Base-by-base conservation (phyloP, 1,284 basidiomycete species). In the Puccinia coronata region DNA sequence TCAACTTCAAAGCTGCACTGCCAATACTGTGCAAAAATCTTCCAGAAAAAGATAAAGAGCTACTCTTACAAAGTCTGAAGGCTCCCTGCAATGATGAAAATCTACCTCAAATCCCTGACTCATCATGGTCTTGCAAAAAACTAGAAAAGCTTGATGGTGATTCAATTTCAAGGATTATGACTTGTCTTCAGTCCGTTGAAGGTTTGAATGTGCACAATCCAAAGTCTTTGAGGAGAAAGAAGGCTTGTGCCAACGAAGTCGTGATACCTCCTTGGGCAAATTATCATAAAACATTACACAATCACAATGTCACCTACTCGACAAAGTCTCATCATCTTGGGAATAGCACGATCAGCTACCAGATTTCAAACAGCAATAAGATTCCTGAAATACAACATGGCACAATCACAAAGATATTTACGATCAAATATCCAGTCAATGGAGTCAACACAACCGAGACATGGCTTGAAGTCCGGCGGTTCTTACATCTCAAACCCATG, bases 1-100 rank as follows among this genome's bases (percentile, higher is more conserved):
- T 39, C 36, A 65, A 65, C 61, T 41, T 65, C 36, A 65, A 41
- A 65, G 61, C 61, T 65, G 31, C 31, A 41, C 36, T 65, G 34
- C 61, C 61, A 2, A n/a, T n/a, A 2, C 20, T 65, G 4, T 65
- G 18, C 36, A 20, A 65, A 65, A 65, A 65, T 36, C 61, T 65
- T 41, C 61, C 61, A 6, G 36, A 12, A 65, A 41, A 8, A 9
- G 31, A 36, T 34, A 34, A 18, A 2, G 59, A 61, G 2, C 36
- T 34, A 1, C 34, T 61, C 23, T 39, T 65, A 65, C 61, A n/a
- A n/a, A 12, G 41, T 18, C 20, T 65, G 61, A 65, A 41, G 36
- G 23, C 61, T 14, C 20, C 36, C 8, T 41, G 14, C 20, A 23
- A 1, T n/a, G 41, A 41, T 0, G 14, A 23, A 23, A 18, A 41